Evolutionary conservation across 768 basidiomycete species (phyloP).

Genomic region (Termitomyces sp.): DNA sequence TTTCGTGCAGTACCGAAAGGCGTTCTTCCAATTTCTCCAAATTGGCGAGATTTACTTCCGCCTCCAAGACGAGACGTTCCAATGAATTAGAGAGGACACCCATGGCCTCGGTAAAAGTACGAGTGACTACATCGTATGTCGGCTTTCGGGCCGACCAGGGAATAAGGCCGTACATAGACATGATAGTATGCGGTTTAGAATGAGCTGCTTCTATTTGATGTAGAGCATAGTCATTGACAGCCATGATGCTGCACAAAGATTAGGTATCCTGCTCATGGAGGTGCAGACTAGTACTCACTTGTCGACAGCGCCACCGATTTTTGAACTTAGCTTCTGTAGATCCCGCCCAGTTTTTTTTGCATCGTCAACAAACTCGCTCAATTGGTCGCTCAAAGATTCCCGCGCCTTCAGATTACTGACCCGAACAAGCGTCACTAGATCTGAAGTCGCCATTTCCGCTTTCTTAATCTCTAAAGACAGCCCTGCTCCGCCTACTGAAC

Average conservation of each 20-base stretch:
- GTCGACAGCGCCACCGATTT: conserved; percentile 71
- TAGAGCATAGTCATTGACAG: conserved; percentile 69
- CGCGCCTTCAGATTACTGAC: conserved; percentile 57
- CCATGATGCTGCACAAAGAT: conserved; percentile 49
- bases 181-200: conserved; percentile 26
- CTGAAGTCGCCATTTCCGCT: conserved; percentile 71
- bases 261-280: not conserved
- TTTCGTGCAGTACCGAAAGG: conserved; percentile 50
- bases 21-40: conserved; percentile 61
- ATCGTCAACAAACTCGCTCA: conserved; percentile 52
- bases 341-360: conserved; percentile 57
- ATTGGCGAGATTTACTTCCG: conserved; percentile 47
- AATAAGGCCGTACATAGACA: conserved; percentile 29
- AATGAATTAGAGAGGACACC: conserved; percentile 46
- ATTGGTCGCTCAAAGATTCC: conserved; percentile 46
- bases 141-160: conserved; percentile 31
- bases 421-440: conserved; percentile 58
- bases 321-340: conserved; percentile 58
- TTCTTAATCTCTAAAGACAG: conserved; percentile 68
- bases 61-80: conserved; percentile 59
- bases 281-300: conserved; percentile 38
- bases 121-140: conserved; percentile 39
- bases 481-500: conserved; percentile 50
- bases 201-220: conserved; percentile 44
- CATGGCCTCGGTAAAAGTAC: conserved; percentile 62